Evolutionary conservation across 495 filamentous ascomycete genomes (phyloP).

Genomic region (Astrocystis sublimbata): DNA sequence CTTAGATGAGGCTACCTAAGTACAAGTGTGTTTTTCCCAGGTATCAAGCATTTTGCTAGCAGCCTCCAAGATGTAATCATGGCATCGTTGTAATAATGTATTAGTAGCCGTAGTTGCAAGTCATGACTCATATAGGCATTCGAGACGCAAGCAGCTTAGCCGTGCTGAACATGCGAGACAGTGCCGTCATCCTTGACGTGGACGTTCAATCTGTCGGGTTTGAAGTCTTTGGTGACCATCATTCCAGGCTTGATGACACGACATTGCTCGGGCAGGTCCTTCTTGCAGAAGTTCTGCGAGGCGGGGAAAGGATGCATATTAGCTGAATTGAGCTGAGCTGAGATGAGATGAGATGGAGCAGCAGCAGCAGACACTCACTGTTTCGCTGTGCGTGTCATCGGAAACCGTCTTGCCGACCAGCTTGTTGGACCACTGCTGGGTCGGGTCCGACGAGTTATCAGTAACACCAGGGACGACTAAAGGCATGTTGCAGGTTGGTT

Average conservation of each 20-base stretch:
- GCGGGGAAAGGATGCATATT: constrained; percentile 7
- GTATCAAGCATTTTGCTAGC: neutral
- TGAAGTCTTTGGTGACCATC: constrained; percentile 49
- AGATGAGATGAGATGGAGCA: neutral
- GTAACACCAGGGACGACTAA: constrained; percentile 75
- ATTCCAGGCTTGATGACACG: constrained; percentile 68
- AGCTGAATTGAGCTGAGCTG: constrained; percentile 3
- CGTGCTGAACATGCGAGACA: constrained; percentile 67
- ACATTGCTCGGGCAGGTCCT: constrained; percentile 66
- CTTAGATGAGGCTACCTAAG: neutral
- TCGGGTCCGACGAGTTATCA: constrained; percentile 52
- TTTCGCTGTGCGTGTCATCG: constrained; percentile 44
- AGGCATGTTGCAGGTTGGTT: constrained; percentile 60
- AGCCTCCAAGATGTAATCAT: neutral
- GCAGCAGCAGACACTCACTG: constrained; percentile 31
- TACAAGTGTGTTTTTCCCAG: neutral
- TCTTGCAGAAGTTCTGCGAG: constrained; percentile 69
- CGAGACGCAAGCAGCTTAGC: constrained; percentile 34
- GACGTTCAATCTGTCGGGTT: constrained; percentile 62
- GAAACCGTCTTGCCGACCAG: constrained; percentile 70
- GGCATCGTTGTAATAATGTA: neutral
- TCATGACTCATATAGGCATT: neutral
- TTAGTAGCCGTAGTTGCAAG: neutral
- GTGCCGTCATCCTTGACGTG: constrained; percentile 71
- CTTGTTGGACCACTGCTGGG: constrained; percentile 70